Evolutionary conservation across 495 filamentous ascomycete species (phyloP).

Genomic region (Penicillium riverlandense): DNA sequence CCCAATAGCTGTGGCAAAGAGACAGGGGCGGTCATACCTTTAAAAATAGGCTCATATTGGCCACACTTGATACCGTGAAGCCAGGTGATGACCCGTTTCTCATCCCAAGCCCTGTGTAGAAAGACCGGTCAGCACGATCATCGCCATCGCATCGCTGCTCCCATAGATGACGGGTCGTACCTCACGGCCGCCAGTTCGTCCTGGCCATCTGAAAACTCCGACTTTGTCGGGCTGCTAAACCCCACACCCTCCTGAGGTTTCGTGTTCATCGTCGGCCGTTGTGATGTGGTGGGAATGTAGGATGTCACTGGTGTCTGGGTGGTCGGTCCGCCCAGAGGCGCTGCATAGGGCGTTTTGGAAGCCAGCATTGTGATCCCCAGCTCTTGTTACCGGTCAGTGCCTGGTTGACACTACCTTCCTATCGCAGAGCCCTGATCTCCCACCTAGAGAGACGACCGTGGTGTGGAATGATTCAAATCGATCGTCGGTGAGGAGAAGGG

Average conservation of each 20-base stretch:
- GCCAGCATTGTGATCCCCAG: constrained; percentile 65
- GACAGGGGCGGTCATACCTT: constrained; percentile 36
- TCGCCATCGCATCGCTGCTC: too few species aligned
- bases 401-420: not conserved
- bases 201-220: constrained; percentile 80
- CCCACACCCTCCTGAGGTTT: constrained; percentile 51
- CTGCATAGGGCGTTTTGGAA: constrained; percentile 69
- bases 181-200: constrained; percentile 53
- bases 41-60: constrained; percentile 89
- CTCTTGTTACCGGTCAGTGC: not conserved
- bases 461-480: not conserved
- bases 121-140: constrained; percentile 12
- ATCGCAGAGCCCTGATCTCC: constrained; percentile 6
- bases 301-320: constrained; percentile 45
- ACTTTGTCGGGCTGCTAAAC: constrained; percentile 85
- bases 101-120: constrained; percentile 67
- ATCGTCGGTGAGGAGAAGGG: constrained; percentile 3
- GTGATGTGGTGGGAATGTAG: constrained; percentile 40
- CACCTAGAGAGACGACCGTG: not conserved
- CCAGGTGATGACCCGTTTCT: constrained; percentile 85
- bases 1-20: too few species aligned
- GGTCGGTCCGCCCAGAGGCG: constrained; percentile 52
- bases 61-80: constrained; percentile 81
- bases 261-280: constrained; percentile 47
- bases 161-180: constrained; percentile 27